A percentile compares a stretch with the other conserved stretches of the same genome.
These are phyloP conservation scores for Pseudognaphalium luteoalbum DNA, from an alignment of 129 eudicot genomes.

Conservation along the genomic window DNA sequence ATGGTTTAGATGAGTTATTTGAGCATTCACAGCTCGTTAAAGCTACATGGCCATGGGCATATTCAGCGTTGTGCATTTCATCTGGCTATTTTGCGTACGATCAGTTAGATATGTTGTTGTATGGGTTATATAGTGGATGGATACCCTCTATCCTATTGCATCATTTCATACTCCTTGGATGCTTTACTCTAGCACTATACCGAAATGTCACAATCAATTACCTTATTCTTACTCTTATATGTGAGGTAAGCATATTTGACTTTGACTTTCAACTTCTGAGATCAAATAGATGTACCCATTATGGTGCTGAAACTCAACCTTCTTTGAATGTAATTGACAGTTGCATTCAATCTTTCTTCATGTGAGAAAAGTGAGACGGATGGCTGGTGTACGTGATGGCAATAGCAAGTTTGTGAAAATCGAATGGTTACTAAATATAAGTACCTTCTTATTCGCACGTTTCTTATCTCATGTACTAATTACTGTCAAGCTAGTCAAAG, in stretches of 20 bases:
- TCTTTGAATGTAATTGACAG: conserved; percentile 40
- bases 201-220: conserved; percentile 94
- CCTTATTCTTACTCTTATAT: conserved; percentile 87
- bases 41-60: conserved; percentile 81
- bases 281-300: not conserved
- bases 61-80: conserved; percentile 73
- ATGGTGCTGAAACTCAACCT: conserved; percentile 11
- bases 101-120: conserved; percentile 82
- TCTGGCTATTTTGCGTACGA: conserved; percentile 93
- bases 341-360: conserved; percentile 87
- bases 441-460: conserved; percentile 64
- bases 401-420: conserved; percentile 61
- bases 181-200: conserved; percentile 91
- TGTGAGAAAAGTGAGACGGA: conserved; percentile 76
- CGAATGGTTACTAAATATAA: conserved; percentile 79
- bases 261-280: not conserved
- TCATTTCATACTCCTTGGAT: conserved; percentile 82
- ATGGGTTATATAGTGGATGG: conserved; percentile 71
- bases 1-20: conserved; percentile 47
- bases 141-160: conserved; percentile 82
- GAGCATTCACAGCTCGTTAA: conserved; percentile 84
- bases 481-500: conserved; percentile 64
- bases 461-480: conserved; percentile 65
- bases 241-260: conserved; percentile 56
- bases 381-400: conserved; percentile 83